Base-by-base conservation (phyloP, 2,329 filamentous ascomycete species). In the Ceratocystiopsis minuta region DNA sequence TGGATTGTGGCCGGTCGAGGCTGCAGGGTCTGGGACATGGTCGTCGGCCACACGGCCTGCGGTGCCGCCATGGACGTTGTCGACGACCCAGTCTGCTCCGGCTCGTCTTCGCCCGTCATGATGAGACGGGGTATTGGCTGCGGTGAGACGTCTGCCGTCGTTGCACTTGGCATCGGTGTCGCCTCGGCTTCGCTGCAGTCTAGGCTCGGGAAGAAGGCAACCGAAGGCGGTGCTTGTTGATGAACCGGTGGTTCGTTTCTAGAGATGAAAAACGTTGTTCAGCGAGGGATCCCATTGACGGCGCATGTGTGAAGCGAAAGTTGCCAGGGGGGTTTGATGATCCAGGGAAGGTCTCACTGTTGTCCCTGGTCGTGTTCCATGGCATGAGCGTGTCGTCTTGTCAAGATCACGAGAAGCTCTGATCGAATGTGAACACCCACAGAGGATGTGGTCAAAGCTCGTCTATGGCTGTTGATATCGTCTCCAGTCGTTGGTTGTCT, bases 1-100 rank as follows among this genome's bases (percentile, higher is more conserved):
- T 76, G 70, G 44, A 75, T 74, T 34, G 71, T 73, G 36, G 67
- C 68, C 42, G 72, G 71, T 34, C 70, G 65, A 38, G 66, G 67
- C 47, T 68, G 63, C 50, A 63, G 55, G 45, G 63, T 57, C 42
- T 70, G 66, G 35, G 70, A 60, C 13, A 62, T 64, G 10, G 72
- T 68, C 39, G 70, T 69, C 43, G 70, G 67, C 70, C 71, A 76
- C 50, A 68, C 58, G 32, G 62, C 64, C 34, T 65, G 58, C 20
- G 64, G 57, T 43, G 60, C 56, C 42, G 60, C 55, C 53, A 68
- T 59, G 39, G 24, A 28, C 24, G 59, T 57, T 7, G 17, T 24
- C 9, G 37, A 13, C 12, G 43, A n/a, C 50, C 75, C 70, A 36
- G 58, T 55, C 54, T 67, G 66, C 39, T 55, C 52, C 42, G 63